A percentile compares a stretch with the other conserved stretches of the same genome.
Evolutionary conservation across 176 grass and related monocot species (phyloP).

Genomic region (Carex myosuroides): DNA sequence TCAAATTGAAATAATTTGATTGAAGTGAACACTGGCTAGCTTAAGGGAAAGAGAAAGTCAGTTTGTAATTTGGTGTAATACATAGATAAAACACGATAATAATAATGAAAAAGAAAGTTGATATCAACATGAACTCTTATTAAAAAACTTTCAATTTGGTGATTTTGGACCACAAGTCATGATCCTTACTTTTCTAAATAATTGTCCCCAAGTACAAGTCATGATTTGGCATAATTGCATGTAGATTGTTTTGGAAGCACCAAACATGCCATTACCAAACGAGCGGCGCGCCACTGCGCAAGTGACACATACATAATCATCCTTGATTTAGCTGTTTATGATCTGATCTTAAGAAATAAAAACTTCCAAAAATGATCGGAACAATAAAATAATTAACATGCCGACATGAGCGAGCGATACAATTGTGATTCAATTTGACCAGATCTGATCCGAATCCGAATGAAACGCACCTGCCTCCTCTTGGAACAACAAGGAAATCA

Average conservation of each 20-base stretch:
- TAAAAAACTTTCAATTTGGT: too few species aligned
- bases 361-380: background rate
- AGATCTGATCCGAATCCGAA: background rate
- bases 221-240: background rate
- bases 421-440: background rate
- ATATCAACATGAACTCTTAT: too few species aligned
- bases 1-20: too few species aligned
- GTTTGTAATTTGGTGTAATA: too few species aligned
- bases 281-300: background rate
- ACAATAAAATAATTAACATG: background rate
- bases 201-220: background rate
- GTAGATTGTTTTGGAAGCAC: background rate
- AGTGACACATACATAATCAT: background rate
- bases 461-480: background rate
- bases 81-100: too few species aligned
- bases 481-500: background rate
- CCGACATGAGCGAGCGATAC: background rate
- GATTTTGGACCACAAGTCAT: too few species aligned
- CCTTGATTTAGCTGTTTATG: too few species aligned
- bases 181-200: too few species aligned
- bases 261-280: background rate
- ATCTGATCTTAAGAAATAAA: too few species aligned
- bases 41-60: too few species aligned
- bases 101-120: too few species aligned
- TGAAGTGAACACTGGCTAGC: too few species aligned